Conservation (phyloP, 768 basidiomycete genomes). For the Calocybe cyanea region DNA sequence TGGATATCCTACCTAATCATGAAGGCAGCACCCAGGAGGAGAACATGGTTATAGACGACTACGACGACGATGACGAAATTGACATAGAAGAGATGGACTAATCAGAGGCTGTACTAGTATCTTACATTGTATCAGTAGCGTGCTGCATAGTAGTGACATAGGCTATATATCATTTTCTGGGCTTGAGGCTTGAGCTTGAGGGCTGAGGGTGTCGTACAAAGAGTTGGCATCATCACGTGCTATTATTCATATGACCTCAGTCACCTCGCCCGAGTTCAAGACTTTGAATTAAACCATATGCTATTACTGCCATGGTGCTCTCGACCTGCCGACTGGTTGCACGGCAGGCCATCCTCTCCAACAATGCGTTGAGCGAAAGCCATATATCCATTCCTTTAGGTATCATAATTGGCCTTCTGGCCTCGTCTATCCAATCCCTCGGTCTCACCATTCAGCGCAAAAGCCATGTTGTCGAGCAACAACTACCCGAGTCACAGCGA, state of each 20-base stretch:
- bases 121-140: too few relatives aligned
- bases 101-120: neutral
- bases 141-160: too few relatives aligned
- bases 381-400: constrained; percentile 47
- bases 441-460: constrained; percentile 93
- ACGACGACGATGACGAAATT: constrained; percentile 50
- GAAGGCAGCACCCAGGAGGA: constrained; percentile 45
- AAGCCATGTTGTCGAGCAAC: constrained; percentile 83
- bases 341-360: constrained; percentile 4
- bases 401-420: constrained; percentile 64
- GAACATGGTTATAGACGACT: constrained; percentile 59
- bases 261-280: too few relatives aligned
- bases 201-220: too few relatives aligned
- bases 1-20: constrained; percentile 83
- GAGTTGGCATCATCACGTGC: too few relatives aligned
- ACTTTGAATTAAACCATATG: too few relatives aligned
- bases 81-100: constrained; percentile 69
- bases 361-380: constrained; percentile 16
- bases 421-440: constrained; percentile 85
- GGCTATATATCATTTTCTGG: too few relatives aligned
- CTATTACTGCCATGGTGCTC: constrained; percentile 4
- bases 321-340: constrained; percentile 8
- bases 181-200: too few relatives aligned
- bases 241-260: too few relatives aligned
- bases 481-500: constrained; percentile 58